A percentile compares a stretch with the other conserved stretches of the same genome.
Evolutionary conservation across 805 yeast species (phyloP).

Genomic region (Kregervanrija fluxuum): DNA sequence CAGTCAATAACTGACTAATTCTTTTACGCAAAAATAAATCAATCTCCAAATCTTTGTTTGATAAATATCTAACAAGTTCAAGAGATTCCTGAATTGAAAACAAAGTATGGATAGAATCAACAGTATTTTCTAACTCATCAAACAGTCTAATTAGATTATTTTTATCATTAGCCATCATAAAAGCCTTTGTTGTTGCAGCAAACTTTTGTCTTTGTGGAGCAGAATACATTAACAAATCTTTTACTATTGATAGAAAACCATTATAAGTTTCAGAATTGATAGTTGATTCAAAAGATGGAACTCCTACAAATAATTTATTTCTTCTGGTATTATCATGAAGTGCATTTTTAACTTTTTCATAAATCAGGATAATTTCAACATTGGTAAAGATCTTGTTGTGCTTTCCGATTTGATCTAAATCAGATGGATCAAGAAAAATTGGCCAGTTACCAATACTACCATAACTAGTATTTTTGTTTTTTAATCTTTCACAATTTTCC

Average conservation of each 20-base stretch:
- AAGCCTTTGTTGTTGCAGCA: constrained; percentile 53
- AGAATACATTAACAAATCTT: constrained; percentile 50
- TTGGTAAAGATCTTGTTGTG: constrained; percentile 53
- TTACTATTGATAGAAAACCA: constrained; percentile 53
- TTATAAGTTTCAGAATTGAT: constrained; percentile 72
- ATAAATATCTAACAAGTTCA: constrained; percentile 39
- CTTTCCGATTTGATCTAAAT: constrained; percentile 42
- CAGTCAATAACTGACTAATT: constrained; percentile 31
- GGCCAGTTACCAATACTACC: constrained; percentile 74
- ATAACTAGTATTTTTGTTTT: constrained; percentile 34
- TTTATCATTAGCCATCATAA: constrained; percentile 65
- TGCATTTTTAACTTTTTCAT: constrained; percentile 45
- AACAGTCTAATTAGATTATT: constrained; percentile 38
- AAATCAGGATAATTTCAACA: constrained; percentile 54
- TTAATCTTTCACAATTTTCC: constrained; percentile 30
- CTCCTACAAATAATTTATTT: constrained; percentile 50
- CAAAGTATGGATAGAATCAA: constrained; percentile 7
- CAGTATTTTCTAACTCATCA: constrained; percentile 3
- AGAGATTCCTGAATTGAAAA: constrained; percentile 15
- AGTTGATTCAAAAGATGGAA: constrained; percentile 60
- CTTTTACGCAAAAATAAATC: constrained; percentile 30
- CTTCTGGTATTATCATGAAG: constrained; percentile 22
- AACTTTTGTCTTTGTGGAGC: constrained; percentile 62
- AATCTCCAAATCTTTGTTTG: constrained; percentile 27
- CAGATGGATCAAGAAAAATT: constrained; percentile 71